A percentile compares a stretch with the other conserved stretches of the same genome.
These are phyloP conservation scores for Lagerstroemia speciosa DNA, from an alignment of 345 rosid genomes.

Conservation along the genomic window DNA sequence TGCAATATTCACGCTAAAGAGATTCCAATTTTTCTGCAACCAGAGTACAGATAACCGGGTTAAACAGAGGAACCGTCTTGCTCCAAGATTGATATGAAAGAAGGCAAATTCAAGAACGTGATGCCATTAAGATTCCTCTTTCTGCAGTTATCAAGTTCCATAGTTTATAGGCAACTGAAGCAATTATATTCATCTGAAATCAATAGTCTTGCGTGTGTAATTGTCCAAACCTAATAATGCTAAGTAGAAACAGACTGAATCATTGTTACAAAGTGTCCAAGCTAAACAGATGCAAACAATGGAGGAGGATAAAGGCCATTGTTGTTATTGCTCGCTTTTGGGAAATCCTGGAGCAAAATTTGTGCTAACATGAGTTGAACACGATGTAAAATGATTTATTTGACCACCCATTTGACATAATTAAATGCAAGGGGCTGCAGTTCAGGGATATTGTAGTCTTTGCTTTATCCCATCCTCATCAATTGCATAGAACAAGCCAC, in stretches of 20 bases:
- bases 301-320: not conserved
- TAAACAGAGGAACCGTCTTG: not conserved
- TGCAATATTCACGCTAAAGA: conserved; percentile 70
- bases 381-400: not conserved
- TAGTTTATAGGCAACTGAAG: not conserved
- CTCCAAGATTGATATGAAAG: not conserved
- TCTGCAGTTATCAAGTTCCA: not conserved
- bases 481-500: no score
- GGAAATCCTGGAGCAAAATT: not conserved
- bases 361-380: not conserved
- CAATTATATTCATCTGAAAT: not conserved
- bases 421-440: not conserved
- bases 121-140: not conserved
- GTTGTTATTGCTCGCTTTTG: no score
- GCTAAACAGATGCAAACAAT: not conserved
- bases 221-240: not conserved
- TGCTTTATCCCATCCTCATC: not conserved
- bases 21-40: conserved; percentile 93
- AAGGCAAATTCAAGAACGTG: not conserved
- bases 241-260: not conserved
- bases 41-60: not conserved
- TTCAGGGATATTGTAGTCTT: not conserved
- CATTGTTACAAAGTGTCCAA: not conserved
- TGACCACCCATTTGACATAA: not conserved
- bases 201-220: no score